phyloP scores from a whole-genome alignment of 768 basidiomycete species.

The Kwoniella shandongensis region DNA sequence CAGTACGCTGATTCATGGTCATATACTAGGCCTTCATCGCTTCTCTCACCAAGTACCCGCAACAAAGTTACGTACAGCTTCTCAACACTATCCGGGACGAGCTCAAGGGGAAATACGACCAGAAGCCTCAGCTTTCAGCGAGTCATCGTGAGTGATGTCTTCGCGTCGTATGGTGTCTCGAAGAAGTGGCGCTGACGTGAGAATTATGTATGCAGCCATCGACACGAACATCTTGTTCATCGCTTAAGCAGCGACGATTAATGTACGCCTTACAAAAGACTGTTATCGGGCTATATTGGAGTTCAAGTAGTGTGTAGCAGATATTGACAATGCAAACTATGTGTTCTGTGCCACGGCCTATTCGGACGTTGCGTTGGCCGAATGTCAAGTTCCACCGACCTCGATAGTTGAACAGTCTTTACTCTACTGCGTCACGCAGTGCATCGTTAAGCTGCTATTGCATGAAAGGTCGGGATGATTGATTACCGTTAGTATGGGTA shows the following conservation, averaged over 20 bases:
- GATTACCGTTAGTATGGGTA: too few species aligned
- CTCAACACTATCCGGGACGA: slow-evolving; percentile 55
- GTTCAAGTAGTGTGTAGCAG: too few species aligned
- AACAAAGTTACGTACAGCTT: slow-evolving; percentile 52
- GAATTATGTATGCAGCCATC: slow-evolving; percentile 40
- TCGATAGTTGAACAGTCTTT: background rate
- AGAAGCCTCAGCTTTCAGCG: slow-evolving; percentile 56
- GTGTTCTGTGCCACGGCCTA: too few species aligned
- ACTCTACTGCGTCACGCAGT: too few species aligned
- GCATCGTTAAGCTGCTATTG: too few species aligned
- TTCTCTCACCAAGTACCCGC: slow-evolving; percentile 54
- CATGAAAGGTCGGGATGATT: too few species aligned
- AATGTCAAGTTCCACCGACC: too few species aligned
- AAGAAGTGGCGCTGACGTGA: background rate
- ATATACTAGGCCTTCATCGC: slow-evolving; percentile 55
- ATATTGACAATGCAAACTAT: too few species aligned
- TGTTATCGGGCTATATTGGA: too few species aligned
- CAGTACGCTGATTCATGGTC: too few species aligned
- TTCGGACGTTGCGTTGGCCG: too few species aligned
- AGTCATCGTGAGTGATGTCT: slow-evolving; percentile 47
- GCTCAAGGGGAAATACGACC: slow-evolving; percentile 54
- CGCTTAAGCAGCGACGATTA: background rate
- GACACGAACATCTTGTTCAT: slow-evolving; percentile 53
- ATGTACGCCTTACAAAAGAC: too few species aligned
- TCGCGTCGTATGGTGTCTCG: background rate